Percentiles rank a stretch among this genome's conserved stretches.
phyloP scores from a whole-genome alignment of 75 land plant genomes.

The Sequoia sempervirens region DNA sequence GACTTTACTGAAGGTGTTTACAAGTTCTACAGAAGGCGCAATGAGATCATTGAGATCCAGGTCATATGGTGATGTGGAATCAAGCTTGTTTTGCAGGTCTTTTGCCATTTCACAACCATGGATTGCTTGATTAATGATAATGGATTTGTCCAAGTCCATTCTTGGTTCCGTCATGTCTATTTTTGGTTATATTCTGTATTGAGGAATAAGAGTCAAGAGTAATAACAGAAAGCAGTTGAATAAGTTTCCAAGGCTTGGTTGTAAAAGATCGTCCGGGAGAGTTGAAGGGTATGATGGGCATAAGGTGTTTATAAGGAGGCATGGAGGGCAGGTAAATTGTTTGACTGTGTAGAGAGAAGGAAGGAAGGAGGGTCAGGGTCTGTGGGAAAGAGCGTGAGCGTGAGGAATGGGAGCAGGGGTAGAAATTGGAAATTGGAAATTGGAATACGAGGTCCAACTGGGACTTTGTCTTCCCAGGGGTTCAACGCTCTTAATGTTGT shows the following conservation, averaged over 20 bases:
- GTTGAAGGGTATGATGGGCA: no score
- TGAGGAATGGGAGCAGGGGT: neutral
- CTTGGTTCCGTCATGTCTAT: neutral
- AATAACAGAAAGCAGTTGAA: no score
- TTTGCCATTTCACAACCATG: slow-evolving; percentile 3
- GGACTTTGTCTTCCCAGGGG: neutral
- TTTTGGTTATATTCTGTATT: neutral
- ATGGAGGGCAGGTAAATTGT: neutral
- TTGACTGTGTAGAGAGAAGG: neutral
- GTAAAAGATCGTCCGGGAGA: no score
- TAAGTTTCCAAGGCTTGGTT: no score
- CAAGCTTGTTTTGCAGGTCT: neutral
- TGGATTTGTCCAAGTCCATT: neutral
- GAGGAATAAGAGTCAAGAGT: neutral
- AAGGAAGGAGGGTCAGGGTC: neutral
- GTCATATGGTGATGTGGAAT: neutral
- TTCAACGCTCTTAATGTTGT: neutral
- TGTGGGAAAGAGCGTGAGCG: neutral
- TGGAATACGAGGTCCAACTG: neutral
- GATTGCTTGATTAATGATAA: neutral
- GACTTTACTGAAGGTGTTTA: neutral
- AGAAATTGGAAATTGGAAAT: no score
- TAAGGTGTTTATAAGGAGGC: no score
- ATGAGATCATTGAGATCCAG: neutral
- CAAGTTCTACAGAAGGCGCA: neutral